phyloP scores from a whole-genome alignment of 306 rosid species.

The barrel medic (Medicago truncatula) region DNA sequence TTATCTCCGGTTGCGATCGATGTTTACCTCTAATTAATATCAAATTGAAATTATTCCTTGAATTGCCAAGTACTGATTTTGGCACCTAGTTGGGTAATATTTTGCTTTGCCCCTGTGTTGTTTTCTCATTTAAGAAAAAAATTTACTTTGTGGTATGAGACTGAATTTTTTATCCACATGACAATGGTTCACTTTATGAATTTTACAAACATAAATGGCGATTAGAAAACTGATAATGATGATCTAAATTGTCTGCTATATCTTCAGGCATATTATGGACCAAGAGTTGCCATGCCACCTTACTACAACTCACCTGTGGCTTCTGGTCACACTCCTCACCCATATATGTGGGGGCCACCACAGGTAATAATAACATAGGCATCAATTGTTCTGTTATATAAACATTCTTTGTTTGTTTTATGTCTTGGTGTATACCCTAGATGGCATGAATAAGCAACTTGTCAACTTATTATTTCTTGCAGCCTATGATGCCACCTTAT shows the following conservation, averaged over 20 bases:
- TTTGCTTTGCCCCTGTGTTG: background rate
- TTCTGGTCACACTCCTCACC: conserved; percentile 86
- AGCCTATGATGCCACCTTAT: conserved; percentile 92
- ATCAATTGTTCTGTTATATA: conserved; percentile 20
- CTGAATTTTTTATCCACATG: background rate
- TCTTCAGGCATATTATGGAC: conserved; percentile 90
- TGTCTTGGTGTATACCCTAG: conserved; percentile 28
- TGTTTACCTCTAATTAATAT: background rate
- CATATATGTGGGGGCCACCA: conserved; percentile 95
- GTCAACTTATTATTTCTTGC: conserved; percentile 48
- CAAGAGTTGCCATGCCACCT: conserved; percentile 84
- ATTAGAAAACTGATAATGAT: background rate
- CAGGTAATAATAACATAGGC: conserved; percentile 60
- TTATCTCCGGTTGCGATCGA: background rate
- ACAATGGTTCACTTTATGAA: background rate
- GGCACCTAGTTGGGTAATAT: background rate
- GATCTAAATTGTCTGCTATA: conserved; percentile 16
- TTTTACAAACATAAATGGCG: background rate
- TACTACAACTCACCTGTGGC: conserved; percentile 78
- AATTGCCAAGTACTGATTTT: background rate
- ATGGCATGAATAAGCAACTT: conserved; percentile 17
- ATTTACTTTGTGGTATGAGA: background rate
- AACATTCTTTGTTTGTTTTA: background rate
- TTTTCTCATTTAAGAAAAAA: background rate
- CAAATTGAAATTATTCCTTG: conserved; percentile 4